Base-by-base conservation (phyloP, 345 rosid genomes). In the Eucalyptus curtisii region DNA sequence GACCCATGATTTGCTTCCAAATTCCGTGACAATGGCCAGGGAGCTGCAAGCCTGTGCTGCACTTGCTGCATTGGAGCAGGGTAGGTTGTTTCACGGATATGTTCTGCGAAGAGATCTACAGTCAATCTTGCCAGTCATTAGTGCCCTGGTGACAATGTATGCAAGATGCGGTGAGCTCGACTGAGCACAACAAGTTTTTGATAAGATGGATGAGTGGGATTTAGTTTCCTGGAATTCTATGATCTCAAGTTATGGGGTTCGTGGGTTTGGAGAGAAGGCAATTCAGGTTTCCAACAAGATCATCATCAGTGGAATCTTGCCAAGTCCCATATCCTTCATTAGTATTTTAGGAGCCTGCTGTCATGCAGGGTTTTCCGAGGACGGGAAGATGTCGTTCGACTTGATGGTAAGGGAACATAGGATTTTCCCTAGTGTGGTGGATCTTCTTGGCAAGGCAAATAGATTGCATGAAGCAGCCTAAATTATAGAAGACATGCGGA, bases 41-140 rank as follows among this genome's bases (percentile, higher is more conserved):
- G 96, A 96, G 89, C 99, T 97, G 91, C 98, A 96, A 91, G 99
- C 98, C 13, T 96, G 99, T 90, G 99, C 96, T 47, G 95, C 97
- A 17, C 93, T 95, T 61, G 94, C 98, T 55, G 99, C 99, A 16
- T 92, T 96, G 86, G 97, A 95, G 89, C 97, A 95, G 90, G 98
- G 97, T 86, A 96, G 93, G 88, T 90, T 96, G 91, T 90, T 97
- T 87, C 99, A 97, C 91, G 99, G 95, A 37, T 96, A 94, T 82
- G 49, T 96, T 40, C 93, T 95, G 42, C 94, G 97, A 91, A 93
- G 95, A 68, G 96, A 97, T 87, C 95, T 96, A 87, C 91, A 91
- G 92, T 95, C 98, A 42, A 42, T 42, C 42, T 89, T 96, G 71
- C 98, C 97, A 1, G 98, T 97, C 48, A 93, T 89, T 86, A 97